These are phyloP conservation scores for Clitocybe nebularis DNA, from an alignment of 1,284 basidiomycete genomes.

Conservation along the genomic window DNA sequence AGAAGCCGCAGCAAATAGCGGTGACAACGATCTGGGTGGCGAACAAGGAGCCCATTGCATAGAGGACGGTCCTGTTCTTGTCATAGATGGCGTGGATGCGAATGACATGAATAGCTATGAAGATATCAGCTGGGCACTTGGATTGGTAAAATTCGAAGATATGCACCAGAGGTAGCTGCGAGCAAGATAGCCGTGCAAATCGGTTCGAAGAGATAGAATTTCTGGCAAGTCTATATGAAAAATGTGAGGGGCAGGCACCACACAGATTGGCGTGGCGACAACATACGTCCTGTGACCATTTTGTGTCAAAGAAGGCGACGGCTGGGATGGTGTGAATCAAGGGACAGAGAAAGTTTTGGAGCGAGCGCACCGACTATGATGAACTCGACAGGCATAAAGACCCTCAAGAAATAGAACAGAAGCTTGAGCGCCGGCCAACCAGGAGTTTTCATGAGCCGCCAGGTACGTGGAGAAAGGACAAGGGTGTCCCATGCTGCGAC, in stretches of 20 bases:
- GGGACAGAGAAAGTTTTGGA: neutral
- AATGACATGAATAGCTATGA: constrained; percentile 60
- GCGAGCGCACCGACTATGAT: constrained; percentile 58
- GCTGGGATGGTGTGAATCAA: constrained; percentile 35
- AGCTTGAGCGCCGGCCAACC: constrained; percentile 76
- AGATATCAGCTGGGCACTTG: constrained; percentile 6
- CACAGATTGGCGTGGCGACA: neutral
- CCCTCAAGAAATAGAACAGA: constrained; percentile 66
- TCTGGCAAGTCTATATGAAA: constrained; percentile 45
- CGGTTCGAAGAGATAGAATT: constrained; percentile 80
- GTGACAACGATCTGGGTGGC: constrained; percentile 66
- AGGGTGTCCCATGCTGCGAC: constrained; percentile 84
- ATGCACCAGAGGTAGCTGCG: constrained; percentile 59
- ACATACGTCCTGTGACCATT: constrained; percentile 51
- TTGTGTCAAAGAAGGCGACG: constrained; percentile 78
- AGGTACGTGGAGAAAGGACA: constrained; percentile 73
- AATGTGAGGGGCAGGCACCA: neutral
- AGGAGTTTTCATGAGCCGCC: constrained; percentile 60
- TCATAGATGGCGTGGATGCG: constrained; percentile 76
- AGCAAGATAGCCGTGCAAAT: constrained; percentile 76
- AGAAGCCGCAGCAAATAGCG: constrained; percentile 71
- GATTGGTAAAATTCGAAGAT: neutral
- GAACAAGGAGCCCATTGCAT: constrained; percentile 52
- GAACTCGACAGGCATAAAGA: constrained; percentile 76
- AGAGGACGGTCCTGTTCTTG: constrained; percentile 51